Percentiles rank a stretch among this genome's conserved stretches.
phyloP scores from a whole-genome alignment of 139 green algal genomes.

The Chlorella sp. region DNA sequence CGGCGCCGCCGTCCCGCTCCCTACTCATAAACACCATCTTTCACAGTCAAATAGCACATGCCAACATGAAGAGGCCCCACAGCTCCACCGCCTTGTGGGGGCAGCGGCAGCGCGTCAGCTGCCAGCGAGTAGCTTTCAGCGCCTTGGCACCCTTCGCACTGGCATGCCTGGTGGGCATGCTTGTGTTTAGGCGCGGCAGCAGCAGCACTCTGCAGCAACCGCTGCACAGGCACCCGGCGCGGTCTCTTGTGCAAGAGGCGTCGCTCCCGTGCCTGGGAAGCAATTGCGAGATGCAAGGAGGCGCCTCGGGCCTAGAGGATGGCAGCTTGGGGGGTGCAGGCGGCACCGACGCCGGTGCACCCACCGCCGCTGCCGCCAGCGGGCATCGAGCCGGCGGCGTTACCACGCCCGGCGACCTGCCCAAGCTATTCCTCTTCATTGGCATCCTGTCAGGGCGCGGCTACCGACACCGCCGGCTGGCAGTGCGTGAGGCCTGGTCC shows the following conservation, averaged over 20 bases:
- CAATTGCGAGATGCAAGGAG: background rate
- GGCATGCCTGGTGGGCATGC: conserved; percentile 5
- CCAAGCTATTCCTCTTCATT: conserved; percentile 58
- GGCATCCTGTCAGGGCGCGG: conserved; percentile 58
- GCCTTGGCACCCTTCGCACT: background rate
- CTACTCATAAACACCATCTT: background rate
- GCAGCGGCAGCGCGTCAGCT: background rate
- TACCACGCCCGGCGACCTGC: background rate
- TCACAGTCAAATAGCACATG: background rate
- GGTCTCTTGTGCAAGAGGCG: conserved; percentile 14
- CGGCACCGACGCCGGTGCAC: background rate
- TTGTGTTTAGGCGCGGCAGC: background rate
- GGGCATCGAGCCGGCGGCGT: background rate
- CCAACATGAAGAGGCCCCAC: background rate
- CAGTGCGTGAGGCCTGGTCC: conserved; percentile 59
- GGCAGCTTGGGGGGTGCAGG: background rate
- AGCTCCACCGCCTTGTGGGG: background rate
- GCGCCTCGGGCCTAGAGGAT: background rate
- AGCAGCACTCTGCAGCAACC: background rate
- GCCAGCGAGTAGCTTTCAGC: background rate
- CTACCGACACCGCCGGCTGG: conserved; percentile 52
- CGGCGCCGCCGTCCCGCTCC: background rate
- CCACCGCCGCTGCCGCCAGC: background rate
- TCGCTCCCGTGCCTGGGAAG: background rate
- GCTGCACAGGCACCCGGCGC: background rate